Evolutionary conservation across 2,329 filamentous ascomycete species (phyloP), one percentile per base, ranked within the genome.

Genomic region (Aspergillus spinulosporus): DNA sequence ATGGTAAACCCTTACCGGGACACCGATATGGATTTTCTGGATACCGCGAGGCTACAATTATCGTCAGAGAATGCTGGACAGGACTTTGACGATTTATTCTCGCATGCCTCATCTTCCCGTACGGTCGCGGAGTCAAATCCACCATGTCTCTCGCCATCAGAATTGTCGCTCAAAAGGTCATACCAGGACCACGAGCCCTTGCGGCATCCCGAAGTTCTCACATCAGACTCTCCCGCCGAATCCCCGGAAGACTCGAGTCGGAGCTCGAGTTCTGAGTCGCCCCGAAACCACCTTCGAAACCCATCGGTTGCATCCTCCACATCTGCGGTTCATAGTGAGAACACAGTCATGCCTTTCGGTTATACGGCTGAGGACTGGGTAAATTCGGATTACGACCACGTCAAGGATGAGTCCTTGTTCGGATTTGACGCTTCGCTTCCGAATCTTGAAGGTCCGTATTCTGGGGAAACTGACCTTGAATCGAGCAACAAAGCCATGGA

Each of bases 401-500:
- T 72, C 14, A 72, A 73, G 51, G 73, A 74, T 42, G 73, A 76
- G 28, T 68, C 70, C n/a, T 63, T 75, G 4, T 75, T 76, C 56
- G 72, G 69, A 11, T 68, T 75, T 43, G 72, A 75, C 49, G 64
- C 70, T 5, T 68, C 69, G 6, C 66, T 72, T 49, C 62, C 64
- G 9, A 64, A 69, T 8, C 63, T 76, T 52, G 71, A 75, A 53
- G 63, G 61, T 26, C 63, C 63, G 4, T 70, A 70, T 49, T 57
- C 61, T 4, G 61, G 66, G 56, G 72, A 71, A 14, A 59, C 70
- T 28, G 76, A 79, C 50, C 62, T 77, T 43, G 76, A 78, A 58
- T 72, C 68, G 5, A 78, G 75, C 56, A 78, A 78, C 58, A 74
- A 72, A 59, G 75, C 74, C 12, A 78, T 79, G 77, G 76, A 77